phyloP scores from a whole-genome alignment of 768 basidiomycete genomes.

The Mycena rosella region DNA sequence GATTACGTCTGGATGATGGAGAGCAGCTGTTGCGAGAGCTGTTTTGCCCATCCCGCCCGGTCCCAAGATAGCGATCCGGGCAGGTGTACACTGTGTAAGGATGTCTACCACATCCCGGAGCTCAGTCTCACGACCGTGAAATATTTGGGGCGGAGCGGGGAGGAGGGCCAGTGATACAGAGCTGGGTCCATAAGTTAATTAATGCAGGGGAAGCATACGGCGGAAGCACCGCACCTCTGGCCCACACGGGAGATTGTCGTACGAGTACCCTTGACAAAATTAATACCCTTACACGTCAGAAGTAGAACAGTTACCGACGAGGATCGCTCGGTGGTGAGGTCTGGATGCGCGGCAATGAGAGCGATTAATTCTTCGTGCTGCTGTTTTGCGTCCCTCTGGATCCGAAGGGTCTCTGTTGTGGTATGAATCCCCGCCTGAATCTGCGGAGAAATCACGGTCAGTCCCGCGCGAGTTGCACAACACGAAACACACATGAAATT shows the following conservation, averaged over 20 bases:
- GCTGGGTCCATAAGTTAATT: not conserved
- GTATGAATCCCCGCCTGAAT: no score
- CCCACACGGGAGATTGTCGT: not conserved
- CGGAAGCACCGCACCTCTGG: not conserved
- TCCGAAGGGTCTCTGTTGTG: no score
- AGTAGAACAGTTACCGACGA: no score
- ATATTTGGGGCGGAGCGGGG: not conserved
- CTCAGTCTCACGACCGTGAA: constrained; percentile 1
- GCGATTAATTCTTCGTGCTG: not conserved
- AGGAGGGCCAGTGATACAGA: not conserved
- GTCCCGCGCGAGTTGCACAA: not conserved
- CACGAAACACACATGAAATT: not conserved
- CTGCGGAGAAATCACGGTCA: no score
- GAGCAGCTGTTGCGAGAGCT: not conserved
- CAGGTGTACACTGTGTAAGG: not conserved
- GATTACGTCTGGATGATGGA: not conserved
- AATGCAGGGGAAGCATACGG: not conserved
- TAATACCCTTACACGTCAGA: no score
- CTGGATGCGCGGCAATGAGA: not conserved
- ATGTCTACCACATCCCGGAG: not conserved
- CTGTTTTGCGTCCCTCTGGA: not conserved
- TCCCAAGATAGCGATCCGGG: not conserved
- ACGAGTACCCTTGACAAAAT: no score
- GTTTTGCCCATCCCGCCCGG: not conserved
- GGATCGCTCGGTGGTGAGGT: not conserved